A percentile compares a stretch with the other conserved stretches of the same genome.
Evolutionary conservation across 192 early-diverging fungal species (phyloP).

Genomic region (Backusella tuberculispora): DNA sequence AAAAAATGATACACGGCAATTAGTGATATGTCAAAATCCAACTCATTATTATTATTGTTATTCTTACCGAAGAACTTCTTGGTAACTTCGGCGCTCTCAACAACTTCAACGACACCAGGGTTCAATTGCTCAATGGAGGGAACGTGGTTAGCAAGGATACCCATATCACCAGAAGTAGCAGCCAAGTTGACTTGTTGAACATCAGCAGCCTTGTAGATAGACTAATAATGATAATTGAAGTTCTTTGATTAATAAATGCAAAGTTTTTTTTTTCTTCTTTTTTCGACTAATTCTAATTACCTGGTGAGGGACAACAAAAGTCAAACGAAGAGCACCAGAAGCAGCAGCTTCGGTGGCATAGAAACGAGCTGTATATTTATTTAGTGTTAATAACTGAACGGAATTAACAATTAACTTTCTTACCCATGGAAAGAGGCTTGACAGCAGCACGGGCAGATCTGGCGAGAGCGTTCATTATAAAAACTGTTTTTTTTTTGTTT

Average conservation of each 20-base stretch:
- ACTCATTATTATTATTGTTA: too few relatives aligned
- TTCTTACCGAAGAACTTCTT: slow-evolving; percentile 91
- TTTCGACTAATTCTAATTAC: slow-evolving; percentile 40
- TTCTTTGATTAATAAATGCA: background rate
- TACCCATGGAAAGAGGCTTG: slow-evolving; percentile 57
- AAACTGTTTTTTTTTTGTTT: slow-evolving; percentile 23
- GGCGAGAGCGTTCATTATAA: slow-evolving; percentile 57
- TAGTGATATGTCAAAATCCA: too few relatives aligned
- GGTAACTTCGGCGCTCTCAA: slow-evolving; percentile 67
- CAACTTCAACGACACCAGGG: slow-evolving; percentile 85
- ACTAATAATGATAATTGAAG: slow-evolving; percentile 44
- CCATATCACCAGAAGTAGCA: slow-evolving; percentile 93
- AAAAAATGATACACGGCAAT: background rate
- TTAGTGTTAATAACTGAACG: background rate
- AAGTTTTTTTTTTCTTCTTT: background rate
- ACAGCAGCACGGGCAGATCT: slow-evolving; percentile 54
- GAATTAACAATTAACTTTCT: background rate
- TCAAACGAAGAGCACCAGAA: slow-evolving; percentile 80
- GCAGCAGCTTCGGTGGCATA: slow-evolving; percentile 81
- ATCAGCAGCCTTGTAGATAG: slow-evolving; percentile 70
- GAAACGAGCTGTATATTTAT: slow-evolving; percentile 56
- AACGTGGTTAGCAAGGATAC: slow-evolving; percentile 98
- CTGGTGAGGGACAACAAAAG: slow-evolving; percentile 92
- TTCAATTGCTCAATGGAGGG: slow-evolving; percentile 94
- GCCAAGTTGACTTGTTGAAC: slow-evolving; percentile 94